These are phyloP conservation scores for Ashbya aceris DNA, from an alignment of 1,139 yeast genomes.

Conservation along the genomic window DNA sequence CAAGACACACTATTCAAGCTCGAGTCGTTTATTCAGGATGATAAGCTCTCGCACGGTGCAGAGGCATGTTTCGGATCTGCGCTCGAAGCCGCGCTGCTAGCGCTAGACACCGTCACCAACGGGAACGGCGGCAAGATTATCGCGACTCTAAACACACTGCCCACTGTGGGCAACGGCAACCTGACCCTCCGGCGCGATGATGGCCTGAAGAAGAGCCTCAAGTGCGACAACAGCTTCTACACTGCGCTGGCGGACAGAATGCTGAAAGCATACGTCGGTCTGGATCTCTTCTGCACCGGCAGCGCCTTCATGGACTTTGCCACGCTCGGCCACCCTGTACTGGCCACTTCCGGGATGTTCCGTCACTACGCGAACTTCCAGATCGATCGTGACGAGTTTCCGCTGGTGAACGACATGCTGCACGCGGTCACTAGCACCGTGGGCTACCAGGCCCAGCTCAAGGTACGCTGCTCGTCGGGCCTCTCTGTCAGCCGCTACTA, in stretches of 20 bases:
- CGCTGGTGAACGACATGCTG: constrained; percentile 52
- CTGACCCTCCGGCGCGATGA: constrained; percentile 44
- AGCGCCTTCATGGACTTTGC: constrained; percentile 63
- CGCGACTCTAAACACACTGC: constrained; percentile 57
- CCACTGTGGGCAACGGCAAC: constrained; percentile 82
- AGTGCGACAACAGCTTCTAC: constrained; percentile 57
- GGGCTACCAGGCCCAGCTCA: constrained; percentile 78
- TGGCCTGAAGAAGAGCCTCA: constrained; percentile 52
- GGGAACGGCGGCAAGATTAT: constrained; percentile 74
- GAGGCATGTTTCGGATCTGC: constrained; percentile 82
- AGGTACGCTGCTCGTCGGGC: constrained; percentile 83
- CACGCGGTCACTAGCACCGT: constrained; percentile 36
- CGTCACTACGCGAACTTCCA: constrained; percentile 61
- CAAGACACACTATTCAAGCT: constrained; percentile 60
- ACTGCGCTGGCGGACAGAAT: constrained; percentile 50
- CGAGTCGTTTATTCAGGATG: constrained; percentile 39
- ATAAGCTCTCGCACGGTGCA: constrained; percentile 39
- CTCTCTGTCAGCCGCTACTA: constrained; percentile 74
- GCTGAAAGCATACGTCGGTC: constrained; percentile 53
- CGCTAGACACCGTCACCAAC: constrained; percentile 47
- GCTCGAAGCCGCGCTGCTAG: constrained; percentile 54
- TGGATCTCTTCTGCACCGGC: constrained; percentile 69
- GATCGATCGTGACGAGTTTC: constrained; percentile 60
- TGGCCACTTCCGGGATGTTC: constrained; percentile 64
- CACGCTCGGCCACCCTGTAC: constrained; percentile 58